These are phyloP conservation scores for Curvularia sp. DNA, from an alignment of 2,329 filamentous ascomycete species.

Conservation along the genomic window DNA sequence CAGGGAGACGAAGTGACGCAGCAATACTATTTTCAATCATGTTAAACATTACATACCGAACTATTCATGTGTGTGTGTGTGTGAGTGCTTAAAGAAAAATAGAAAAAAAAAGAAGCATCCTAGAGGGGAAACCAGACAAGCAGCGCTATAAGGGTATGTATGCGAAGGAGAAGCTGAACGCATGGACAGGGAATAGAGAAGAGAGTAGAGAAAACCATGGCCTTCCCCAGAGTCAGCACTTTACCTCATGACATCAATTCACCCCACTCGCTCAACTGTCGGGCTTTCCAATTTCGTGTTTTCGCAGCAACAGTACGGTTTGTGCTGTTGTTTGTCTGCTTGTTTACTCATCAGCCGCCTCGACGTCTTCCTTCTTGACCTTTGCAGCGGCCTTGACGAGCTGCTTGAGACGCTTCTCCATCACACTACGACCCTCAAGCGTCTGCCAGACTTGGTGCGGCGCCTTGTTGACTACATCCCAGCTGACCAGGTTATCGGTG, in stretches of 20 bases:
- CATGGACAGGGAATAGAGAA: not conserved
- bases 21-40: not conserved
- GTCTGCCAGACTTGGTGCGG: conserved; percentile 88
- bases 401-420: conserved; percentile 80
- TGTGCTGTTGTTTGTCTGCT: not conserved
- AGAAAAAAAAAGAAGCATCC: no score
- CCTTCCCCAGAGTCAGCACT: not conserved
- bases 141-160: conserved; percentile 13
- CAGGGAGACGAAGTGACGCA: not conserved
- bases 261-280: not conserved
- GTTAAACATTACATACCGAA: conserved; percentile 2
- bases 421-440: conserved; percentile 70
- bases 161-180: conserved; percentile 11
- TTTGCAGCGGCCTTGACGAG: conserved; percentile 60
- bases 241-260: not conserved
- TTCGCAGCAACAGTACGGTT: not conserved
- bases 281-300: not conserved
- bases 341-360: not conserved
- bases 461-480: conserved; percentile 86
- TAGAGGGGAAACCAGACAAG: not conserved
- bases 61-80: not conserved
- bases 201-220: not conserved
- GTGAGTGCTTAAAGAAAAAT: not conserved
- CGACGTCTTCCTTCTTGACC: conserved; percentile 13
- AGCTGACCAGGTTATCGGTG: conserved; percentile 78